Percentiles rank a stretch among this genome's conserved stretches.
These are phyloP conservation scores for Lizonia empirigonia DNA, from an alignment of 2,329 filamentous ascomycete genomes.

Conservation along the genomic window DNA sequence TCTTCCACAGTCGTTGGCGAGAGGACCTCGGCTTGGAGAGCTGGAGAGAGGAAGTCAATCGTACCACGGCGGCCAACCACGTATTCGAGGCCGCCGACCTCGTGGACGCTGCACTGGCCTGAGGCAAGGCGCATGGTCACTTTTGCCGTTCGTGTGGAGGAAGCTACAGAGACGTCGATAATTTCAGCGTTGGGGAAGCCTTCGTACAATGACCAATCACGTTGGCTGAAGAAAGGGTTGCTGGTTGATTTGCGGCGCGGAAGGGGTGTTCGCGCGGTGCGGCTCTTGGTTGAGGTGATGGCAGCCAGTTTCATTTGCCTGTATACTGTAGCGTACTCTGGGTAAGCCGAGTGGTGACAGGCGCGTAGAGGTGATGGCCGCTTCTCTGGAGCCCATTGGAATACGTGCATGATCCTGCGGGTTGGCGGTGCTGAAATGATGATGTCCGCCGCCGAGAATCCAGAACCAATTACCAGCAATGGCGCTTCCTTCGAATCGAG, in stretches of 20 bases:
- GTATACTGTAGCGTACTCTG: constrained; percentile 66
- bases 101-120: constrained; percentile 52
- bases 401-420: constrained; percentile 64
- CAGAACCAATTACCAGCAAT: constrained; percentile 64
- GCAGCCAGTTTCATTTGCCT: constrained; percentile 63
- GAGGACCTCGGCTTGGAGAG: constrained; percentile 57
- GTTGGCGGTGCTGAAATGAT: constrained; percentile 60
- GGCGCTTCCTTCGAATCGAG: constrained; percentile 42
- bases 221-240: constrained; percentile 54
- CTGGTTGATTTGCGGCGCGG: constrained; percentile 42
- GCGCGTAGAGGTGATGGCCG: constrained; percentile 62
- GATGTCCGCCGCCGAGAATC: constrained; percentile 66
- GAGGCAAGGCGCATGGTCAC: constrained; percentile 54
- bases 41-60: constrained; percentile 57
- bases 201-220: constrained; percentile 61
- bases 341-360: constrained; percentile 66
- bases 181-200: constrained; percentile 61
- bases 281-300: constrained; percentile 27
- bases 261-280: constrained; percentile 29
- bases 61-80: constrained; percentile 63
- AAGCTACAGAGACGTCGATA: constrained; percentile 41
- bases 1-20: constrained; percentile 18
- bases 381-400: constrained; percentile 63
- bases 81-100: constrained; percentile 59
- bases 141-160: constrained; percentile 21